These are phyloP conservation scores for Arthrinium puccinioides DNA, from an alignment of 2,329 filamentous ascomycete genomes.

Conservation along the genomic window DNA sequence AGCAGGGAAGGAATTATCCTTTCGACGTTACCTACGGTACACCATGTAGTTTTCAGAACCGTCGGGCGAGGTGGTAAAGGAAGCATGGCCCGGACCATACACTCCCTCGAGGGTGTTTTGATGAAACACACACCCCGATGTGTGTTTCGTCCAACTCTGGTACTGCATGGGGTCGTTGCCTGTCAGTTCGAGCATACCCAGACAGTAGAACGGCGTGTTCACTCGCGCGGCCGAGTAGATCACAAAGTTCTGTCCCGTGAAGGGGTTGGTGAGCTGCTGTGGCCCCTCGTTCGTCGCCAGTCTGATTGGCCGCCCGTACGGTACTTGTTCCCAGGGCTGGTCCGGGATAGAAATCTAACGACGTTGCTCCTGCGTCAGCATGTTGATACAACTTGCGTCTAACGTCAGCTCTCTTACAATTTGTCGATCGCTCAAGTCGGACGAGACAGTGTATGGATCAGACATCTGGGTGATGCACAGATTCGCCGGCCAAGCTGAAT, in stretches of 20 bases:
- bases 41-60: constrained; percentile 25
- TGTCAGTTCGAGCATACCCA: constrained; percentile 27
- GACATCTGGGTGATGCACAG: constrained; percentile 28
- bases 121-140: constrained; percentile 25
- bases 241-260: constrained; percentile 26
- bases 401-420: constrained; percentile 14
- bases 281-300: constrained; percentile 28
- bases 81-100: constrained; percentile 28
- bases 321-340: constrained; percentile 27
- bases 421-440: constrained; percentile 21
- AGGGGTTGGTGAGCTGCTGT: constrained; percentile 27
- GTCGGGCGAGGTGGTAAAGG: constrained; percentile 25
- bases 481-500: constrained; percentile 27
- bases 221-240: constrained; percentile 29
- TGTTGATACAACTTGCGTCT: too few species aligned
- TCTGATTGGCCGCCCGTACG: constrained; percentile 24
- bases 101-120: constrained; percentile 23
- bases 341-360: constrained; percentile 23
- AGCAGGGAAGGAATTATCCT: too few species aligned
- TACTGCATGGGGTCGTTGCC: constrained; percentile 28
- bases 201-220: constrained; percentile 28
- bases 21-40: too few species aligned
- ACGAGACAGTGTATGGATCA: constrained; percentile 25
- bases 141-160: constrained; percentile 26
- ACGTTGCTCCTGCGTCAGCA: too few species aligned